A percentile compares a stretch with the other conserved stretches of the same genome.
Conservation (phyloP, 176 grass and related monocot species). For the Leersia perrieri region DNA sequence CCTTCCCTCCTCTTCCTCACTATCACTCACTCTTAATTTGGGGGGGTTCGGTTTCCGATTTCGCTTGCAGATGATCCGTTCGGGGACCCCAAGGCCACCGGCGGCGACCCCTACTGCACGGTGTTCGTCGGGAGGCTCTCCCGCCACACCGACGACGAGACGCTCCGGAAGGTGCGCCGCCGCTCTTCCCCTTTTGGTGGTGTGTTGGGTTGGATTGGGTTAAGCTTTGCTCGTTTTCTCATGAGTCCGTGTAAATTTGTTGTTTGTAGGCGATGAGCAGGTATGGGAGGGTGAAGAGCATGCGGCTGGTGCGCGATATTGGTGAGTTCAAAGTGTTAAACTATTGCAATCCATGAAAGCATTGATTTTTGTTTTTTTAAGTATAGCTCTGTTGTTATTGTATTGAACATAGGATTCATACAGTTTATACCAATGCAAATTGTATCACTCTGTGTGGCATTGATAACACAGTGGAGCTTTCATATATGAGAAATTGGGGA, state of each 20-base stretch:
- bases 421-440: not conserved
- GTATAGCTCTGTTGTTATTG: not conserved
- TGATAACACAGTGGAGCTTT: not conserved
- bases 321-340: conserved; percentile 53
- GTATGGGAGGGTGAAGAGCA: conserved; percentile 78
- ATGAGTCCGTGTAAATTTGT: conserved; percentile 9
- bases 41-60: not conserved
- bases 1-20: not conserved
- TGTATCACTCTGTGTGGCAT: not conserved
- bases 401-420: not conserved
- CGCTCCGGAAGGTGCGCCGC: conserved; percentile 51
- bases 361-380: not conserved
- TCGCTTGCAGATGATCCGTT: conserved; percentile 72
- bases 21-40: no score
- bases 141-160: conserved; percentile 63
- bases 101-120: conserved; percentile 85
- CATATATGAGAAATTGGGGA: no score
- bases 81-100: conserved; percentile 71
- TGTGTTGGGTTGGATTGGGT: not conserved
- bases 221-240: not conserved
- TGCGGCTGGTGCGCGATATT: conserved; percentile 79
- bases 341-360: not conserved
- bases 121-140: conserved; percentile 80
- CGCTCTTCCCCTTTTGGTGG: not conserved
- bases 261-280: conserved; percentile 73